These are phyloP conservation scores for Cicer chorassanicum DNA, from an alignment of 306 rosid genomes.

Conservation along the genomic window DNA sequence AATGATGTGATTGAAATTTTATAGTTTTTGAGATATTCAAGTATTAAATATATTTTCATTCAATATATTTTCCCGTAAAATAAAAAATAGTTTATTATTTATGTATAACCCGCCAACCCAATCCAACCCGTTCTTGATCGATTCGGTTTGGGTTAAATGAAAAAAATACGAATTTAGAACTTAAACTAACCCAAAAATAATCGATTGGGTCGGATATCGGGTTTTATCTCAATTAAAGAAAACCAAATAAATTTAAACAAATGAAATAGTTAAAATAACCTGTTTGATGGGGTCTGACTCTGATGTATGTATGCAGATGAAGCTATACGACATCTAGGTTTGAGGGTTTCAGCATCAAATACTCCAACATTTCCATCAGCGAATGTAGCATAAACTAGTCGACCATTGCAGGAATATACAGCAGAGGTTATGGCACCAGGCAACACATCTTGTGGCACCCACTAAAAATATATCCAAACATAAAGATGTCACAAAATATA, in stretches of 20 bases:
- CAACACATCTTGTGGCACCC: constrained; percentile 70
- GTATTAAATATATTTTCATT: too few relatives aligned
- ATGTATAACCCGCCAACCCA: too few relatives aligned
- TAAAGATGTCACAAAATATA: not conserved
- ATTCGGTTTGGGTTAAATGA: too few relatives aligned
- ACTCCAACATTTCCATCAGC: constrained; percentile 77
- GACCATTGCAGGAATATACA: constrained; percentile 67
- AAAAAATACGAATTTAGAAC: too few relatives aligned
- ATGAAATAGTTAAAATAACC: constrained; percentile 48
- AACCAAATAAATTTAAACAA: not conserved
- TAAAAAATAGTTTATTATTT: too few relatives aligned
- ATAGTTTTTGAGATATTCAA: too few relatives aligned
- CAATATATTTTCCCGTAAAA: too few relatives aligned
- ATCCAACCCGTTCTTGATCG: too few relatives aligned
- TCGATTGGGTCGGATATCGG: too few relatives aligned
- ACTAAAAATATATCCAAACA: constrained; percentile 50
- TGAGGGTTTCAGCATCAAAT: constrained; percentile 66
- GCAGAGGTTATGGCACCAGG: constrained; percentile 64
- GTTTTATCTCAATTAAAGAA: not conserved
- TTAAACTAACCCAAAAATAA: too few relatives aligned
- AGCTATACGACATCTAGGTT: constrained; percentile 64
- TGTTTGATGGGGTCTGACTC: constrained; percentile 47
- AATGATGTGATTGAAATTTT: too few relatives aligned
- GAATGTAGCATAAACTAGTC: constrained; percentile 64
- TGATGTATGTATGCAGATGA: constrained; percentile 64